Base-by-base conservation (phyloP, 31 red algal genomes). In the Odonthalia washingtoniensis region DNA sequence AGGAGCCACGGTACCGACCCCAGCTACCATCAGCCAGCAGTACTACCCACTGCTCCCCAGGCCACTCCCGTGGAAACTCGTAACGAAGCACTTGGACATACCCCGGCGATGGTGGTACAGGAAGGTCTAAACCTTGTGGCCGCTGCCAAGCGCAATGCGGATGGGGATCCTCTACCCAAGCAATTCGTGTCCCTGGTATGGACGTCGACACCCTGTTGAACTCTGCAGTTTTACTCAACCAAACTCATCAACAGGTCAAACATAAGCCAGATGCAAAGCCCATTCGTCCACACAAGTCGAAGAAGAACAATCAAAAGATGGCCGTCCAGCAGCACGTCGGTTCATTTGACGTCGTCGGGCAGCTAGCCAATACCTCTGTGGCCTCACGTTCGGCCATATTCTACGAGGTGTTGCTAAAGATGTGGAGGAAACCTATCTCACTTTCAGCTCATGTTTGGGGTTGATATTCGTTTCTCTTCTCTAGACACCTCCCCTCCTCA, bases 341-440 rank as follows among this genome's bases (percentile, higher is more conserved):
- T 3, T 73, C 52, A 9, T 68, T 45, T 32, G 72, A 87, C 42
- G 42, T 87, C 0, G n/a, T 87, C 45, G 60, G 28, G 0, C 30
- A 67, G 72, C 53, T 87, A 1, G 45, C 18, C 0, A 45, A 40
- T 9, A 39, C 84, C 66, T 40, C 84, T 68, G n/a, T 6, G 74
- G 74, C 4, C 5, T 87, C 0, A 78, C 31, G 30, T 70, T 87
- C 24, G 1, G 84, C 0, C 74, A 87, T 21, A 0, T 87, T 3
- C 36, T 87, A 1, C 84, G 72, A 34, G 64, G 64, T 4, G 64
- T 4, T 6, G 3, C 64, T 5, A 67, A 67, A 67, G 64, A 67
- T 67, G 64, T n/a, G n/a, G n/a, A n/a, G 68, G n/a, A 12, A 28
- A 34, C 18, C 31, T 34, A 26, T 72, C 68, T n/a, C 68, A 14